Evolutionary conservation across 805 yeast genomes (phyloP).

Genomic region (Wickerhamiella hasegawae): DNA sequence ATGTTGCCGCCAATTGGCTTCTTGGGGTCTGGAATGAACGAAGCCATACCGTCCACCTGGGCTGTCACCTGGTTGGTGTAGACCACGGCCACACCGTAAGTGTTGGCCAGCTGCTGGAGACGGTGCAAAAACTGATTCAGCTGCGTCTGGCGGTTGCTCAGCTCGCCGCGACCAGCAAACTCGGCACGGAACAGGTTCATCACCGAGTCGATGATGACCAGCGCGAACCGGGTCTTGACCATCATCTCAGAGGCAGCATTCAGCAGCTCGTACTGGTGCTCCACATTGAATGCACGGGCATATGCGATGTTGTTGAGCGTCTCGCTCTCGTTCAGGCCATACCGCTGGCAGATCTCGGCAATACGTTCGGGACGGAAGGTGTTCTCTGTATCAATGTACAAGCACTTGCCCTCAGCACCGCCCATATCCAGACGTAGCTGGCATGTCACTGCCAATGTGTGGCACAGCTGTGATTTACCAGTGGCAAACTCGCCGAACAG

Average conservation of each 20-base stretch:
- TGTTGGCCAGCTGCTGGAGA: slow-evolving; percentile 87
- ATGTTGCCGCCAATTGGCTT: slow-evolving; percentile 98
- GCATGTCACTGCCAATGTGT: slow-evolving; percentile 91
- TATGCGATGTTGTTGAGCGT: slow-evolving; percentile 95
- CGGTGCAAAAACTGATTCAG: slow-evolving; percentile 87
- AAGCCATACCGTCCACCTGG: slow-evolving; percentile 76
- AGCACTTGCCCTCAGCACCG: slow-evolving; percentile 96
- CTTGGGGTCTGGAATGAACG: slow-evolving; percentile 90
- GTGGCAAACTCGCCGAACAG: slow-evolving; percentile 95
- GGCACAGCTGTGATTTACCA: slow-evolving; percentile 94
- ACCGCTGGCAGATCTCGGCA: slow-evolving; percentile 78
- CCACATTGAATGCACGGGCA: slow-evolving; percentile 94
- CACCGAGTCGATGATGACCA: slow-evolving; percentile 88
- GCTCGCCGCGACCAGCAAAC: slow-evolving; percentile 87
- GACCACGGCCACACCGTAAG: slow-evolving; percentile 92
- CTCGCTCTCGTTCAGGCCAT: slow-evolving; percentile 81
- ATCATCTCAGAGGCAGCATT: slow-evolving; percentile 90
- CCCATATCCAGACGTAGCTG: slow-evolving; percentile 94
- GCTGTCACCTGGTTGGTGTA: slow-evolving; percentile 96
- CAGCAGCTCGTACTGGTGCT: slow-evolving; percentile 76
- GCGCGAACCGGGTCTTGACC: slow-evolving; percentile 82
- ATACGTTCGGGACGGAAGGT: slow-evolving; percentile 88
- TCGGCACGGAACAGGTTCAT: slow-evolving; percentile 96
- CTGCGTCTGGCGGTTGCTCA: slow-evolving; percentile 86
- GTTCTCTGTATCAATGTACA: slow-evolving; percentile 93